Evolutionary conservation across 345 rosid species (phyloP).

Genomic region (Aegle marmelos): DNA sequence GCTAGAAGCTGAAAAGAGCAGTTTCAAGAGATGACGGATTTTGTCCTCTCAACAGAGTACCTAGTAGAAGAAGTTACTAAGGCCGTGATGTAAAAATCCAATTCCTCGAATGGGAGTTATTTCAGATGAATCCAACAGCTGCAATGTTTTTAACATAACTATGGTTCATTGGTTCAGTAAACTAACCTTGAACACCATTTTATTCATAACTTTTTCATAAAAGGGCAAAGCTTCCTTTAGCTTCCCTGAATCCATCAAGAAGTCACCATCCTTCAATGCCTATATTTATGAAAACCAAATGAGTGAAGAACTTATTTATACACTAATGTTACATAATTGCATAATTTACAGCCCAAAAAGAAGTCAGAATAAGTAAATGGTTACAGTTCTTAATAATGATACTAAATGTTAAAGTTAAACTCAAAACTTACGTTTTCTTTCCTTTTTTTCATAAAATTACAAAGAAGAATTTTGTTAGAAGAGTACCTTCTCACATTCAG

Average conservation of each 20-base stretch:
- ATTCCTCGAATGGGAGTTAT: not conserved
- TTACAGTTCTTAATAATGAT: not conserved
- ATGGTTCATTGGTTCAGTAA: constrained; percentile 6
- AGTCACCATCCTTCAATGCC: constrained; percentile 70
- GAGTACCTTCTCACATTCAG: constrained; percentile 76
- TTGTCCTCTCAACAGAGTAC: not conserved
- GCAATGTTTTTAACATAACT: not conserved
- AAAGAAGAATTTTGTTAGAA: constrained; percentile 3
- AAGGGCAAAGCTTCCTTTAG: constrained; percentile 70
- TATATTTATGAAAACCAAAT: constrained; percentile 28
- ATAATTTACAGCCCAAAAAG: not conserved
- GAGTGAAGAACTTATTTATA: not conserved
- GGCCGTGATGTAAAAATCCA: not conserved
- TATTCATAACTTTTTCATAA: constrained; percentile 66
- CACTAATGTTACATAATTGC: not conserved
- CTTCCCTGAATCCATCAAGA: constrained; percentile 74
- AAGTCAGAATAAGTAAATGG: not conserved
- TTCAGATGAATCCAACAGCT: not conserved
- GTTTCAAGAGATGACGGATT: not conserved
- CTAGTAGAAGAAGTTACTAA: not conserved
- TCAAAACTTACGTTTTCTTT: not conserved
- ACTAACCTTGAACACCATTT: constrained; percentile 67
- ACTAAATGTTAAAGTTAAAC: not conserved
- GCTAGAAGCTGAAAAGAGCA: not conserved
- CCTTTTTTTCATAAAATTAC: not conserved